These are phyloP conservation scores for Leccinum angustisporum DNA, from an alignment of 1,284 basidiomycete species.

Conservation along the genomic window DNA sequence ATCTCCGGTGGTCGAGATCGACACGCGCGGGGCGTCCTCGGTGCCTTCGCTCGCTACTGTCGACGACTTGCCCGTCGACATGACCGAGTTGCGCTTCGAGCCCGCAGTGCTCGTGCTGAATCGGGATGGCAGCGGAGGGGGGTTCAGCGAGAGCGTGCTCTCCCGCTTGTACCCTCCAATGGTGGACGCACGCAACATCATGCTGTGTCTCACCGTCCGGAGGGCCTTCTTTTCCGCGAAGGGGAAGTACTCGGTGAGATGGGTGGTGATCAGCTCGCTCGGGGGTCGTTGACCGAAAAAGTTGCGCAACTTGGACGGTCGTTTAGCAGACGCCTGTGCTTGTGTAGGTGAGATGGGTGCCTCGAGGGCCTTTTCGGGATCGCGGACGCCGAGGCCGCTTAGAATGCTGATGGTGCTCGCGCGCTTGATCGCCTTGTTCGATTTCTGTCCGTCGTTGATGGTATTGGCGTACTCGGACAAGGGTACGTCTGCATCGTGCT, in stretches of 20 bases:
- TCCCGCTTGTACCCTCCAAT: constrained; percentile 42
- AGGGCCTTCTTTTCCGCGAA: constrained; percentile 87
- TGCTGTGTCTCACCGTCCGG: constrained; percentile 83
- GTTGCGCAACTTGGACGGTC: constrained; percentile 80
- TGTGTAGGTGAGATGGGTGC: constrained; percentile 43
- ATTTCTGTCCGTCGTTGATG: constrained; percentile 21
- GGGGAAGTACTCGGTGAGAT: constrained; percentile 96
- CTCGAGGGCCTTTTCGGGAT: constrained; percentile 64
- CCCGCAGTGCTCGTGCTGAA: constrained; percentile 70
- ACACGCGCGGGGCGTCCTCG: constrained; percentile 59
- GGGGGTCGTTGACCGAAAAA: constrained; percentile 99
- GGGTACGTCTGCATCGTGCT: constrained; percentile 41
- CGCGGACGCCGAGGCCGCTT: constrained; percentile 83
- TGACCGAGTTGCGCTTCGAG: constrained; percentile 54
- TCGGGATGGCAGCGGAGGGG: constrained; percentile 45
- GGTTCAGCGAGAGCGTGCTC: constrained; percentile 48
- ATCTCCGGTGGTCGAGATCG: constrained; percentile 64
- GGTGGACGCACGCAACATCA: constrained; percentile 53
- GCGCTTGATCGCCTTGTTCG: constrained; percentile 77
- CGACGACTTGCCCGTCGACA: constrained; percentile 44
- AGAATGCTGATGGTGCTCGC: constrained; percentile 94
- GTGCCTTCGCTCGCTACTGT: constrained; percentile 25
- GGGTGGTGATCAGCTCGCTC: constrained; percentile 95
- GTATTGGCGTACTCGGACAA: constrained; percentile 23
- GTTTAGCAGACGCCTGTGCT: constrained; percentile 38